phyloP scores from a whole-genome alignment of 2,329 filamentous ascomycete species.

The Gliomastix tumulicola region DNA sequence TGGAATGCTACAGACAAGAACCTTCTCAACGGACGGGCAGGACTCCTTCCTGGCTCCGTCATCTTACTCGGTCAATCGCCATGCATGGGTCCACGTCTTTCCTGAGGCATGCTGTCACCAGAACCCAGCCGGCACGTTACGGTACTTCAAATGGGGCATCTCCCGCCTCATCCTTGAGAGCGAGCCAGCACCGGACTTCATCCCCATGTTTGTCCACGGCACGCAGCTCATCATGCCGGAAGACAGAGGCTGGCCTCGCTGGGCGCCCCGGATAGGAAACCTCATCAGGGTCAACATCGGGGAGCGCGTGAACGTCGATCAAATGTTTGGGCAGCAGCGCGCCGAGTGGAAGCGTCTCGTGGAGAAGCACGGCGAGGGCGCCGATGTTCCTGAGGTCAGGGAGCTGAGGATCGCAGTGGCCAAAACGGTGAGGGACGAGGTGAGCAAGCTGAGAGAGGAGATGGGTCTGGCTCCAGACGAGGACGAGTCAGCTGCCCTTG shows the following conservation, averaged over 20 bases:
- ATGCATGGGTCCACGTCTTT: conserved; percentile 91
- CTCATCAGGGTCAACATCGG: conserved; percentile 72
- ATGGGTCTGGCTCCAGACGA: conserved; percentile 70
- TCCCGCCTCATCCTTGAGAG: conserved; percentile 86
- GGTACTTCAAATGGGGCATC: conserved; percentile 98
- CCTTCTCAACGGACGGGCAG: conserved; percentile 58
- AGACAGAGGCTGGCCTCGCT: conserved; percentile 69
- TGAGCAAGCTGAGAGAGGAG: conserved; percentile 67
- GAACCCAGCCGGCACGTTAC: conserved; percentile 67
- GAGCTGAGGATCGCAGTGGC: conserved; percentile 70
- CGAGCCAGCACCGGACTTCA: conserved; percentile 77
- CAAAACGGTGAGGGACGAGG: conserved; percentile 67
- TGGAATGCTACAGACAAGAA: no score
- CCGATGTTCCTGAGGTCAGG: conserved; percentile 55
- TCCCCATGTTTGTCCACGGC: conserved; percentile 93
- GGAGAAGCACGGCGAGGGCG: conserved; percentile 33
- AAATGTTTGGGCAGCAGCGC: conserved; percentile 71
- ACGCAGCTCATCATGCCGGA: conserved; percentile 87
- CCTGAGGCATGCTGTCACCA: conserved; percentile 95
- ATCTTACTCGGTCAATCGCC: conserved; percentile 59
- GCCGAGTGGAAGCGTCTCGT: conserved; percentile 66
- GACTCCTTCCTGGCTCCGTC: conserved; percentile 68
- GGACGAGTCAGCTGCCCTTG: conserved; percentile 67
- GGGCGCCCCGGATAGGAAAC: conserved; percentile 68
- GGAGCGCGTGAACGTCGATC: conserved; percentile 65